Base-by-base conservation (phyloP, 2,329 filamentous ascomycete species). In the Phialophora chinensis region DNA sequence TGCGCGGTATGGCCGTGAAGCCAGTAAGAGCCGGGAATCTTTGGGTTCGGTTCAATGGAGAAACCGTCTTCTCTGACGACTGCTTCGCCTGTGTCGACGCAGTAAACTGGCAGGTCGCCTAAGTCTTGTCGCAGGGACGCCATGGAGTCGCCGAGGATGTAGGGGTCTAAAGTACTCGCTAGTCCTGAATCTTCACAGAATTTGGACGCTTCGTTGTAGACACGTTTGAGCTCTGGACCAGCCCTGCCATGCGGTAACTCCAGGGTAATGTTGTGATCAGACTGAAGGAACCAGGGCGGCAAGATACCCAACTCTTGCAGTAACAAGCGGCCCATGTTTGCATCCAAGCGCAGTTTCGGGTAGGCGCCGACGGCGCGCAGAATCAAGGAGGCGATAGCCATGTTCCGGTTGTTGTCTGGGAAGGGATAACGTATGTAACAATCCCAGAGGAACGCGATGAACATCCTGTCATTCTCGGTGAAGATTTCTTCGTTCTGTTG, bases 51-150 rank as follows among this genome's bases (percentile, higher is more conserved):
- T 72, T 88, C 84, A 17, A 89, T 73, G 0, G 87, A 89, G 4
- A 89, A 77, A 2, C 86, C 87, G 71, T 90, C 87, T 67, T 90
- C 87, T 65, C 88, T 87, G 71, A 89, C 86, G 42, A 83, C 78
- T 2, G 87, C 84, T 8, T 75, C 77, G 2, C 76, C 75, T 69
- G 79, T 79, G 69, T 90, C 87, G 53, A 90, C 84, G 72, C 86
- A 88, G 72, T 86, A 89, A 0, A 88, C 83, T 0, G 82, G 81
- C 50, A 87, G 72, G 47, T 83, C 75, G 6, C 82, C 83, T 83
- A 86, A 88, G 71, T 89, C 86, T 29, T 80, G 83, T 27, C 87
- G 82, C 29, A 87, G 68, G 54, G 80, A 73, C n/a, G 78, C 76
- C 86, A 89, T 88, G 1, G 78, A 79, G 73, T 90, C 87, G 3